Conservation (phyloP, 2,329 filamentous ascomycete genomes). For the Huntiella savannae region DNA sequence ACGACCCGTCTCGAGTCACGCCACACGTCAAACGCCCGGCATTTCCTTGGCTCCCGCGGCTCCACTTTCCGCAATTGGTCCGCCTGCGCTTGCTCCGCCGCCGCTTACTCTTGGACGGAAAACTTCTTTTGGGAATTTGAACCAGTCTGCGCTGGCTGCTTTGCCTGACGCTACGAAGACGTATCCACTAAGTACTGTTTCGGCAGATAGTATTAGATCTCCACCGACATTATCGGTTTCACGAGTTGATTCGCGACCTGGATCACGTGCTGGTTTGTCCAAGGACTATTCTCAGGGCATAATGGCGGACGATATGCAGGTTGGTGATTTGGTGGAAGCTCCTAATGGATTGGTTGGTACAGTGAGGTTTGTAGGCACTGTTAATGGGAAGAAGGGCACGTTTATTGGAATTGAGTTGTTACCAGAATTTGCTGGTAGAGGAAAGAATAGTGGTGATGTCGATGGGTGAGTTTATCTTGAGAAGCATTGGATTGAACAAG, state of each 20-base stretch:
- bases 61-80: constrained; percentile 1
- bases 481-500: no score
- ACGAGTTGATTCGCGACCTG: background rate
- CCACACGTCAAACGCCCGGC: no score
- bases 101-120: constrained; percentile 30
- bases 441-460: constrained; percentile 92
- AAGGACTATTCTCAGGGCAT: constrained; percentile 14
- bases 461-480: constrained; percentile 48
- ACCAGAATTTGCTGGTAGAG: constrained; percentile 57
- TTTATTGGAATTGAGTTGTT: constrained; percentile 88
- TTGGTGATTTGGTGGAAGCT: constrained; percentile 77
- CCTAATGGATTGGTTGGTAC: constrained; percentile 83
- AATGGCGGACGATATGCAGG: constrained; percentile 32
- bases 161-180: constrained; percentile 48
- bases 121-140: constrained; percentile 51
- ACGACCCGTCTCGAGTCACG: no score
- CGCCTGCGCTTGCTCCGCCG: background rate
- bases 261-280: constrained; percentile 14
- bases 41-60: background rate
- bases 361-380: constrained; percentile 72
- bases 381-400: constrained; percentile 72
- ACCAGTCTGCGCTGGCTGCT: constrained; percentile 39
- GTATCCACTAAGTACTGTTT: constrained; percentile 36
- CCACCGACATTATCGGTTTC: constrained; percentile 14
- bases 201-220: background rate